Conservation (phyloP, 2,329 filamentous ascomycete species). For the Bipolaris victoriae region DNA sequence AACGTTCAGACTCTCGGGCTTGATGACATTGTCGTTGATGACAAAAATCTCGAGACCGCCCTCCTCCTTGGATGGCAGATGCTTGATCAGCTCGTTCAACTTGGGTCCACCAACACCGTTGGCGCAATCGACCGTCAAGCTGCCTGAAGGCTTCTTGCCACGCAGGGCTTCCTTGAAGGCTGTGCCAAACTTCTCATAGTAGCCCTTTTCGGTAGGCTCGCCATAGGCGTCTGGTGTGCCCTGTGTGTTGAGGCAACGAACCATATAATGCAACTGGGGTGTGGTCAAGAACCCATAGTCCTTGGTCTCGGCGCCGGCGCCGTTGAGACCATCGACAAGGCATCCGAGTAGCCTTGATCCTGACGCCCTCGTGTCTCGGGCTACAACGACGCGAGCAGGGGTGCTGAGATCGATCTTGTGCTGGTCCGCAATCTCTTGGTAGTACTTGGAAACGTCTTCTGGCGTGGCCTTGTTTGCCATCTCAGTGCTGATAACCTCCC, state of each 20-base stretch:
- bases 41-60: slow-evolving; percentile 77
- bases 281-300: slow-evolving; percentile 95
- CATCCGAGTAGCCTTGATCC: slow-evolving; percentile 82
- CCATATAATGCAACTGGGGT: slow-evolving; percentile 96
- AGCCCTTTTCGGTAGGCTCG: slow-evolving; percentile 84
- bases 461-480: slow-evolving; percentile 85
- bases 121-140: slow-evolving; percentile 88
- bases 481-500: slow-evolving; percentile 86
- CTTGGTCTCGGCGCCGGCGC: slow-evolving; percentile 73
- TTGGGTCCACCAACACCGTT: slow-evolving; percentile 97
- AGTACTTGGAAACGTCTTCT: slow-evolving; percentile 75
- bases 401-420: slow-evolving; percentile 68
- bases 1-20: slow-evolving; percentile 85
- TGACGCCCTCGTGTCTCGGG: slow-evolving; percentile 90
- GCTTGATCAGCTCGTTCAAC: slow-evolving; percentile 82
- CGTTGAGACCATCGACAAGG: slow-evolving; percentile 78
- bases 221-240: slow-evolving; percentile 88
- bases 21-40: slow-evolving; percentile 90
- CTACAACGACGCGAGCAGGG: slow-evolving; percentile 83
- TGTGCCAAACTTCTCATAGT: slow-evolving; percentile 88
- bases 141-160: slow-evolving; percentile 70
- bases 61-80: slow-evolving; percentile 70
- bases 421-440: slow-evolving; percentile 69
- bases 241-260: slow-evolving; percentile 91
- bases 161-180: slow-evolving; percentile 86